These are phyloP conservation scores for Kappamyces sp. DNA, from an alignment of 192 early-diverging fungal genomes.

Conservation along the genomic window DNA sequence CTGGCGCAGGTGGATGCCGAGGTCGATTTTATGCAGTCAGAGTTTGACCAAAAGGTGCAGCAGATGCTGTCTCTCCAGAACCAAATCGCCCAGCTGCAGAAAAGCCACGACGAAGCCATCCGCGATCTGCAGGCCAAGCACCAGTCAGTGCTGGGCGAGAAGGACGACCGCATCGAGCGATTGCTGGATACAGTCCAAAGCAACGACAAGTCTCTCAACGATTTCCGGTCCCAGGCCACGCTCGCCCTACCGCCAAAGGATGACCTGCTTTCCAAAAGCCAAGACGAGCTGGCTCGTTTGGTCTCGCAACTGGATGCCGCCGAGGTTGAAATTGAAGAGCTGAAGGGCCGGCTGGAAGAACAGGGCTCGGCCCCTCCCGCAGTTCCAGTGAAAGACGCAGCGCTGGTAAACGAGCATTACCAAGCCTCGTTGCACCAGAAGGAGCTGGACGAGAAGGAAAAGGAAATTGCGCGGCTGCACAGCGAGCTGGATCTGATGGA, in stretches of 20 bases:
- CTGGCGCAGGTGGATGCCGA: background rate
- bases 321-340: background rate
- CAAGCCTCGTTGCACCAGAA: background rate
- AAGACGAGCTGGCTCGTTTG: no score
- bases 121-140: slow-evolving; percentile 3
- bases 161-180: slow-evolving; percentile 4
- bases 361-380: background rate
- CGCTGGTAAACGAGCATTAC: background rate
- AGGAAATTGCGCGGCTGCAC: background rate
- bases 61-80: no score
- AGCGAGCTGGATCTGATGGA: background rate
- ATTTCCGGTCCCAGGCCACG: no score
- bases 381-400: background rate
- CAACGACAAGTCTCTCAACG: no score
- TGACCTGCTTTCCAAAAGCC: no score
- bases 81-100: no score
- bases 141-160: slow-evolving; percentile 1
- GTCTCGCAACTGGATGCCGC: no score
- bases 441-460: slow-evolving; percentile 1
- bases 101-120: slow-evolving; percentile 1
- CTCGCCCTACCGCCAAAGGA: no score
- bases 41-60: no score
- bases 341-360: background rate
- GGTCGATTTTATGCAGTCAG: background rate
- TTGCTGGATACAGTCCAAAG: background rate